Percentiles rank a stretch among this genome's conserved stretches.
phyloP scores from a whole-genome alignment of 2,329 filamentous ascomycete species.

The Fusarium nisikadoi region DNA sequence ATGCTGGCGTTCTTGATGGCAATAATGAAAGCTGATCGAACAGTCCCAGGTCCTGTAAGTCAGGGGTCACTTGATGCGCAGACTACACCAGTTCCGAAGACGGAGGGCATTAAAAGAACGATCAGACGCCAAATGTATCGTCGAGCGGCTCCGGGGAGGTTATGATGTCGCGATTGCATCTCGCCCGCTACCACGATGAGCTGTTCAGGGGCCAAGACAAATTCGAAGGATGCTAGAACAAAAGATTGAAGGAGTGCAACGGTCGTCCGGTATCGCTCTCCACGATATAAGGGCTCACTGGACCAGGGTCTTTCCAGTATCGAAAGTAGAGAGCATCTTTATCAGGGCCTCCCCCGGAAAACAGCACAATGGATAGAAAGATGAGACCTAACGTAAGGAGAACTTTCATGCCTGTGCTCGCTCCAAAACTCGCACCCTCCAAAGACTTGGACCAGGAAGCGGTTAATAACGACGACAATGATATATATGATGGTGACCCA shows the following conservation, averaged over 20 bases:
- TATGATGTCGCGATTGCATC: slow-evolving; percentile 45
- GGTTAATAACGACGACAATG: background rate
- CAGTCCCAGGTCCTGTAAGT: background rate
- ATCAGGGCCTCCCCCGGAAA: background rate
- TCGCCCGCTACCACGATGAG: slow-evolving; percentile 45
- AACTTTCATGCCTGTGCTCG: background rate
- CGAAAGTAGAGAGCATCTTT: background rate
- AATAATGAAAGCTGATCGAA: background rate
- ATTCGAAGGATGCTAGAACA: slow-evolving; percentile 38
- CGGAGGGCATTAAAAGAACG: slow-evolving; percentile 55
- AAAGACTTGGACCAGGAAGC: background rate
- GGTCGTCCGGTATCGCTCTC: background rate
- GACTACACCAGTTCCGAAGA: background rate
- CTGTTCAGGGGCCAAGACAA: slow-evolving; percentile 42
- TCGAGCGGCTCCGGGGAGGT: slow-evolving; percentile 39
- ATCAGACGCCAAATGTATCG: slow-evolving; percentile 44
- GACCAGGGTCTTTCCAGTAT: background rate
- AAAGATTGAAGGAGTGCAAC: slow-evolving; percentile 59
- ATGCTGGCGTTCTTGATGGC: background rate
- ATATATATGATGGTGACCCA: background rate
- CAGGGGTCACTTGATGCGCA: background rate
- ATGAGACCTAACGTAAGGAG: background rate
- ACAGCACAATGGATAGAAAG: background rate
- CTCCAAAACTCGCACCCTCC: background rate
- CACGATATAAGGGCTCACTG: background rate